Evolutionary conservation across 2,329 filamentous ascomycete genomes (phyloP).

Genomic region (Xylaria hypoxylon): DNA sequence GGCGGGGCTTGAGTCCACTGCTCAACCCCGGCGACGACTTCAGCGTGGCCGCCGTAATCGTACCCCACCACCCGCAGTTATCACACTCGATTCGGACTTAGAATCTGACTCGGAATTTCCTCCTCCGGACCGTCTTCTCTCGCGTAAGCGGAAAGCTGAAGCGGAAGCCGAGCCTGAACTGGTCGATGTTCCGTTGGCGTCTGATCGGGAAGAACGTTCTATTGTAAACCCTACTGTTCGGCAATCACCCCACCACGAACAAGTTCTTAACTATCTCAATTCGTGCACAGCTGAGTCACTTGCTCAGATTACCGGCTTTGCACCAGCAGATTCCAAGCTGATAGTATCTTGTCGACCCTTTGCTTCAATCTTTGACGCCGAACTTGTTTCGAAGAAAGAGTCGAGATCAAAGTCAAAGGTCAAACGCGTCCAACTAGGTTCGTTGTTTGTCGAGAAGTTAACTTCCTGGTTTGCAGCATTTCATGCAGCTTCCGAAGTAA

Average conservation of each 20-base stretch:
- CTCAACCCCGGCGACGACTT: slow-evolving; percentile 44
- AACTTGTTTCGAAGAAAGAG: slow-evolving; percentile 65
- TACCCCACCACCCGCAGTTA: slow-evolving; percentile 32
- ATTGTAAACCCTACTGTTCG: neutral
- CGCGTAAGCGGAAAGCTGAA: slow-evolving; percentile 46
- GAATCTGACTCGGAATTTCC: slow-evolving; percentile 24
- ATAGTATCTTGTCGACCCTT: slow-evolving; percentile 47
- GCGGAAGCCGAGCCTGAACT: slow-evolving; percentile 30
- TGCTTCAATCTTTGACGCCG: slow-evolving; percentile 68
- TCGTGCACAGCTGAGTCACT: slow-evolving; percentile 79
- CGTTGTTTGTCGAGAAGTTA: slow-evolving; percentile 55
- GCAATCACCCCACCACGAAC: slow-evolving; percentile 52
- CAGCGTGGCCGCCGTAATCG: slow-evolving; percentile 44
- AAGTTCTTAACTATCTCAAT: slow-evolving; percentile 85
- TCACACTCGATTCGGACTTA: slow-evolving; percentile 39
- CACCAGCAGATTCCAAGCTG: slow-evolving; percentile 74
- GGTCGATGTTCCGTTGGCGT: slow-evolving; percentile 22
- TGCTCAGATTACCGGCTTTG: slow-evolving; percentile 82
- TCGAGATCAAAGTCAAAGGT: slow-evolving; percentile 51
- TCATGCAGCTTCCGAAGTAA: slow-evolving; percentile 57
- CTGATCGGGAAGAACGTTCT: slow-evolving; percentile 4
- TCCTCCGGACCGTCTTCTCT: slow-evolving; percentile 8
- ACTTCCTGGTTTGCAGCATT: slow-evolving; percentile 60
- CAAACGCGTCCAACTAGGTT: slow-evolving; percentile 46
- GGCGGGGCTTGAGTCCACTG: slow-evolving; percentile 8